phyloP scores from a whole-genome alignment of 2,329 filamentous ascomycete genomes.

The Aspergillus niger region DNA sequence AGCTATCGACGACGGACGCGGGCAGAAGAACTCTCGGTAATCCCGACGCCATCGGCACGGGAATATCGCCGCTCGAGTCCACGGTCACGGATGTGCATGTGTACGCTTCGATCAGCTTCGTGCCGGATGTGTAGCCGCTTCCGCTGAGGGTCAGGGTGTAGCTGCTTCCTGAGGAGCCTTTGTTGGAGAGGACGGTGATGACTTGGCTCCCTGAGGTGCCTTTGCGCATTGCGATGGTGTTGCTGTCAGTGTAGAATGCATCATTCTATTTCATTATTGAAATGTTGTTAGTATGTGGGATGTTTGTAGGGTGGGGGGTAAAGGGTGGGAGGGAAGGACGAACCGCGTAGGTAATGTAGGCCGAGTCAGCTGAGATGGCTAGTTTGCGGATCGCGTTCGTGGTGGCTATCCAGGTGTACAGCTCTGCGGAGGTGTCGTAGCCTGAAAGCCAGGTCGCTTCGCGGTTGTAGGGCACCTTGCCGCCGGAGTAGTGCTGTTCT shows the following conservation, averaged over 20 bases:
- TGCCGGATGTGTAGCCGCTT: constrained; percentile 28
- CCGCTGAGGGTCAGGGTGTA: constrained; percentile 29
- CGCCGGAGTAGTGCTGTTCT: constrained; percentile 62
- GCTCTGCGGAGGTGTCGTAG: constrained; percentile 49
- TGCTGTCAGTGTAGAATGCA: constrained; percentile 47
- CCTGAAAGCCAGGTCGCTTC: constrained; percentile 60
- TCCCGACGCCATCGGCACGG: constrained; percentile 47
- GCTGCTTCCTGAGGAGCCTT: constrained; percentile 34
- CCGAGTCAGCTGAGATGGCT: constrained; percentile 39
- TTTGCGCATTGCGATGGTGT: constrained; percentile 49
- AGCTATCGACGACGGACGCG: constrained; percentile 14
- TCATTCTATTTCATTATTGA: constrained; percentile 29
- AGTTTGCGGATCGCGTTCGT: constrained; percentile 55
- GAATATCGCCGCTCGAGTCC: constrained; percentile 47
- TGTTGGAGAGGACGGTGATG: constrained; percentile 47
- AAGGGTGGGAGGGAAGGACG: background rate
- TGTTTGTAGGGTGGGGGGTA: background rate
- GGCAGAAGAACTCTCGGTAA: constrained; percentile 42
- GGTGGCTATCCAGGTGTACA: constrained; percentile 52
- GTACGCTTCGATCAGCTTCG: constrained; percentile 30
- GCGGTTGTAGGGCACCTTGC: constrained; percentile 53
- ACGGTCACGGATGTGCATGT: constrained; percentile 48
- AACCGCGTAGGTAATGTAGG: constrained; percentile 44
- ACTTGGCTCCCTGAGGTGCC: constrained; percentile 44
- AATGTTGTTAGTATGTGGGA: background rate